Base-by-base conservation (phyloP, 1,284 basidiomycete species). In the Trichosporon faecale region DNA sequence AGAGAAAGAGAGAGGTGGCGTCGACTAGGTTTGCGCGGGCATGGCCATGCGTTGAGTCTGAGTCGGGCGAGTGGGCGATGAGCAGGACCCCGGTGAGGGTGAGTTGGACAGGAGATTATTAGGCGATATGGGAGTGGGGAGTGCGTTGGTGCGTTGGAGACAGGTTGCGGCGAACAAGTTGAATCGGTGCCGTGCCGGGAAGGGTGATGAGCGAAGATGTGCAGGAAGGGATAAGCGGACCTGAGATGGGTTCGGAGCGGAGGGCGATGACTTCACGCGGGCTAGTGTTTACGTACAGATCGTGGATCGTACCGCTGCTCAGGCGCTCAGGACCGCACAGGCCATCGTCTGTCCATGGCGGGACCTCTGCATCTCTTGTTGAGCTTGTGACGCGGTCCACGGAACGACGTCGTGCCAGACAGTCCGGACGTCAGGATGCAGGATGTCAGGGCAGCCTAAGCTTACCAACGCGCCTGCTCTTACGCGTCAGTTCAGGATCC, bases 381-480 rank as follows among this genome's bases (percentile, higher is more conserved):
- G 37, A 2, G 35, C 16, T 3, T n/a, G 18, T n/a, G 18, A 44
- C 16, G 40, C 40, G 18, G 18, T 44, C 18, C 40, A 44, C 40
- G 40, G 40, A 16, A 44, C 40, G n/a, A n/a, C n/a, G n/a, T n/a
- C n/a, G n/a, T n/a, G 16, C 18, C 40, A 44, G 40, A n/a, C 40
- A 44, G 40, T 44, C 40, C 40, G 40, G 40, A 44, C 40, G 40
- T 44, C 40, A 44, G 40, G 40, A 44, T 9, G 33, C 40, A 12
- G n/a, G n/a, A n/a, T n/a, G n/a, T 27, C 49, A 55, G 49, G 49
- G 49, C 25, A 8, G 23, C 21, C 49, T 23, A 27, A 55, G 49
- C 49, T 55, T 55, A 55, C 49, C 49, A 55, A 55, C 49, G 49
- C 49, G 49, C 49, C 49, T 55, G 49, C 49, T 55, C 49, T 55